Evolutionary conservation across 2,329 filamentous ascomycete species (phyloP), one percentile per base, ranked within the genome.

Genomic region (Aspergillus sojae): DNA sequence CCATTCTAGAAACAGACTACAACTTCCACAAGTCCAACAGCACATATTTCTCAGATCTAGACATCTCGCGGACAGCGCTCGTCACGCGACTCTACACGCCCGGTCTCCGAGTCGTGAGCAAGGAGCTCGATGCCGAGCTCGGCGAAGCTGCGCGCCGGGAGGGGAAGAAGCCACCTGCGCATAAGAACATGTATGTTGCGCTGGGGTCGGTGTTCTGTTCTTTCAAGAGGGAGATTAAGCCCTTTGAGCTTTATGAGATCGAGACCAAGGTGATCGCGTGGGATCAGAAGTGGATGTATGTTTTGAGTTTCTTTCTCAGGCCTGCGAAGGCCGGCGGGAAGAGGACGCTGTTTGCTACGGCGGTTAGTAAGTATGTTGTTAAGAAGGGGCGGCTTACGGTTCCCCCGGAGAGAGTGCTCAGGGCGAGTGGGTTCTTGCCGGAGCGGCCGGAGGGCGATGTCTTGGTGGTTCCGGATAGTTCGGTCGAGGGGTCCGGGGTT

Each of bases 1-100:
- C 91, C 1, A 79, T 91, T 60, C 84, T 91, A 69, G 93, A 96
- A 79, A 92, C 89, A 71, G 94, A 97, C 80, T 93, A 93, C 81
- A 94, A 95, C 80, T 74, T 93, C 50, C 91, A 94, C 84, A 93
- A 94, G 76, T 89, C 89, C 65, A 92, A 93, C 81, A 88, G 86
- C 70, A 96, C 93, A 34, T 96, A 96, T 82, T 96, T 96, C 75
- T 83, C 88, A 68, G 93, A 96, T 78, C 88, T 96, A 68, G 93
- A 96, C 78, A 86, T 94, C 64, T 88, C 90, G 45, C 91, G 95
- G 62, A 91, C 91, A 0, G 91, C 96, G 67, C 86, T 95, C 10
- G 88, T 96, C 59, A 90, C 88, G 56, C 87, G 89, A 68, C 80
- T 94, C 2, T 81, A 90, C 59, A 85, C 84, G 23, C 83, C 85